Conservation (phyloP, 768 basidiomycete species). For the Mycena capillaripes region DNA sequence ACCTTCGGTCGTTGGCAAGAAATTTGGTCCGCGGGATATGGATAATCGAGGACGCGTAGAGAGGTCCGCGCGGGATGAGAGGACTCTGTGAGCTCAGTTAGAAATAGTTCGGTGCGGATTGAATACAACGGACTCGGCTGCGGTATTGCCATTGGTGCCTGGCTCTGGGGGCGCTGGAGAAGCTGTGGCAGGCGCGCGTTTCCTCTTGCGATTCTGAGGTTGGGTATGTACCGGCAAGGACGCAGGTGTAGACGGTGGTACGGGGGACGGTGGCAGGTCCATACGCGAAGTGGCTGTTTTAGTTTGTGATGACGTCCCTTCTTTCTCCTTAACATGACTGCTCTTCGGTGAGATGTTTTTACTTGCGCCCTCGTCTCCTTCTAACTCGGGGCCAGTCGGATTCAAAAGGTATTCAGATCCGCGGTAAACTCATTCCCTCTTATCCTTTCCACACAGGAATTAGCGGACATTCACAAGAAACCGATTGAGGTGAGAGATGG, state of each 20-base stretch:
- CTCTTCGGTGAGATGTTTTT: slow-evolving; percentile 53
- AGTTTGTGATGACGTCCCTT: slow-evolving; percentile 2
- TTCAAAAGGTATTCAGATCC: slow-evolving; percentile 72
- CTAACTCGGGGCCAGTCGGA: slow-evolving; percentile 63
- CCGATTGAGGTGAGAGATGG: slow-evolving; percentile 70
- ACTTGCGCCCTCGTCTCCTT: slow-evolving; percentile 6
- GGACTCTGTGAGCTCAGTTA: slow-evolving; percentile 54
- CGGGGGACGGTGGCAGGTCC: slow-evolving; percentile 29
- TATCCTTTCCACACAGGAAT: slow-evolving; percentile 64
- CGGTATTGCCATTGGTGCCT: slow-evolving; percentile 49
- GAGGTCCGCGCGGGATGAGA: slow-evolving; percentile 78
- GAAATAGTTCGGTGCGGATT: slow-evolving; percentile 3
- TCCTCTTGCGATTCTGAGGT: slow-evolving; percentile 66
- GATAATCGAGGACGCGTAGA: slow-evolving; percentile 78
- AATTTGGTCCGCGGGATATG: slow-evolving; percentile 81
- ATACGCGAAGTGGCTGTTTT: neutral
- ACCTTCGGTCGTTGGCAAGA: slow-evolving; percentile 69
- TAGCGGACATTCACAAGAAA: slow-evolving; percentile 69
- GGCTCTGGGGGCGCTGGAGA: slow-evolving; percentile 75
- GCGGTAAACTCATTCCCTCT: neutral
- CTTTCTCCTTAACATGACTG: slow-evolving; percentile 46
- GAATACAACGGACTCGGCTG: slow-evolving; percentile 52
- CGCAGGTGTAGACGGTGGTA: neutral
- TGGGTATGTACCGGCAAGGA: slow-evolving; percentile 29
- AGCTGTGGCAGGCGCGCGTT: slow-evolving; percentile 62